Evolutionary conservation across 768 basidiomycete species (phyloP).

Genomic region (Cyclocybe cylindracea): DNA sequence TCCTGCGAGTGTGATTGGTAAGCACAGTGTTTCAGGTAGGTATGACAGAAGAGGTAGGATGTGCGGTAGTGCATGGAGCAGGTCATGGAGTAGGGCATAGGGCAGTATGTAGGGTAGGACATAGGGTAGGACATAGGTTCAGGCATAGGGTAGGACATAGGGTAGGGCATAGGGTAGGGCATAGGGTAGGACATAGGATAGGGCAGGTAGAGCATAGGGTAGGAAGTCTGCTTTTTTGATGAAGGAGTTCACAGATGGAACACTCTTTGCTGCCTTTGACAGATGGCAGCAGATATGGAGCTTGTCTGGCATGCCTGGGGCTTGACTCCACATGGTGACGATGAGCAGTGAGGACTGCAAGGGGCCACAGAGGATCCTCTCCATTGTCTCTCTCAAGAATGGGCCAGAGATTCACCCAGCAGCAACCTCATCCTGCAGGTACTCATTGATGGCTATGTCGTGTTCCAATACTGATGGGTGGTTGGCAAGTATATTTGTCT

Average conservation of each 20-base stretch:
- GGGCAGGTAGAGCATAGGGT: slow-evolving; percentile 25
- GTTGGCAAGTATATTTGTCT: slow-evolving; percentile 16
- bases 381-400: slow-evolving; percentile 13
- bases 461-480: slow-evolving; percentile 13
- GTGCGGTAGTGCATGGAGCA: too few species aligned
- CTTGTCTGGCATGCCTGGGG: slow-evolving; percentile 24
- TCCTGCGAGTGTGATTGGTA: slow-evolving; percentile 22
- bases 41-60: too few species aligned
- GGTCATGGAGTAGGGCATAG: too few species aligned
- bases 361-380: slow-evolving; percentile 24
- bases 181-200: too few species aligned
- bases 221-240: slow-evolving; percentile 26
- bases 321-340: slow-evolving; percentile 22
- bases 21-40: background rate
- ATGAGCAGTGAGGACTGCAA: slow-evolving; percentile 32
- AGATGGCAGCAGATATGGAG: slow-evolving; percentile 26
- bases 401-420: slow-evolving; percentile 27
- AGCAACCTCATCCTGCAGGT: slow-evolving; percentile 20
- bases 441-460: slow-evolving; percentile 12
- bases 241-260: slow-evolving; percentile 24
- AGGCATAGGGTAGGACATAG: too few species aligned
- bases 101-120: too few species aligned
- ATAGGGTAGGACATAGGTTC: too few species aligned
- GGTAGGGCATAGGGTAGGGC: too few species aligned
- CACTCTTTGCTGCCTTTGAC: slow-evolving; percentile 16